Percentiles rank a stretch among this genome's conserved stretches.
Conservation (phyloP, 2,329 filamentous ascomycete genomes). For the Aureobasidium sp. region DNA sequence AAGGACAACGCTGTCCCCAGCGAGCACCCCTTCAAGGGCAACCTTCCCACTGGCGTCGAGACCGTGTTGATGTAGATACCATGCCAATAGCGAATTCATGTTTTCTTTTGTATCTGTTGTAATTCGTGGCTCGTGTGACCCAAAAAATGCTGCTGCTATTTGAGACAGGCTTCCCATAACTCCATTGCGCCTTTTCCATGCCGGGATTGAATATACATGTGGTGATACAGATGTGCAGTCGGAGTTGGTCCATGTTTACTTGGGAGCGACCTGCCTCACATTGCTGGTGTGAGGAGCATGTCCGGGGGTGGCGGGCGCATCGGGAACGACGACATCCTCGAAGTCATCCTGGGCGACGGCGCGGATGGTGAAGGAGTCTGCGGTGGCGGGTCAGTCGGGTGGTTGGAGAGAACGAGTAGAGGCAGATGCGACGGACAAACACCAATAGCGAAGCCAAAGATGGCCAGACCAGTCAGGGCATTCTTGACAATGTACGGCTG, state of each 20-base stretch:
- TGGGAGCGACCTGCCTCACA: not conserved
- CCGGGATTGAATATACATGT: conserved; percentile 9
- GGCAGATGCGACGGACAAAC: conserved; percentile 63
- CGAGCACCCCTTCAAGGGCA: conserved; percentile 20
- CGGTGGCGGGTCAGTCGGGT: conserved; percentile 8
- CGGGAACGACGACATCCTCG: conserved; percentile 86
- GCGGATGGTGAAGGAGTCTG: conserved; percentile 66
- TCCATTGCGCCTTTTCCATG: conserved; percentile 7
- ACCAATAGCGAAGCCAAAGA: conserved; percentile 68
- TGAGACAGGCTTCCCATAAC: conserved; percentile 4
- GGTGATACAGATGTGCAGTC: not conserved
- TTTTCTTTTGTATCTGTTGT: conserved; percentile 1
- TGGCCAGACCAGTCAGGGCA: conserved; percentile 66
- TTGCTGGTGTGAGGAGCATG: conserved; percentile 26
- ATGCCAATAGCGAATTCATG: conserved; percentile 8
- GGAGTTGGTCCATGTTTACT: not conserved
- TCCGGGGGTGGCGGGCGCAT: conserved; percentile 52
- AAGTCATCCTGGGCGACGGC: conserved; percentile 96
- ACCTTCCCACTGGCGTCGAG: not conserved
- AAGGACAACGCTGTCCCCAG: conserved; percentile 30
- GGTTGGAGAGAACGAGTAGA: not conserved
- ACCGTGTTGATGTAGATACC: conserved; percentile 13
- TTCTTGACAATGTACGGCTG: conserved; percentile 91
- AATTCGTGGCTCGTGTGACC: conserved; percentile 9
- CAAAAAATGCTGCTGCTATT: not conserved